phyloP scores from a whole-genome alignment of 257 asterid genomes.

The Gentiana straminea region DNA sequence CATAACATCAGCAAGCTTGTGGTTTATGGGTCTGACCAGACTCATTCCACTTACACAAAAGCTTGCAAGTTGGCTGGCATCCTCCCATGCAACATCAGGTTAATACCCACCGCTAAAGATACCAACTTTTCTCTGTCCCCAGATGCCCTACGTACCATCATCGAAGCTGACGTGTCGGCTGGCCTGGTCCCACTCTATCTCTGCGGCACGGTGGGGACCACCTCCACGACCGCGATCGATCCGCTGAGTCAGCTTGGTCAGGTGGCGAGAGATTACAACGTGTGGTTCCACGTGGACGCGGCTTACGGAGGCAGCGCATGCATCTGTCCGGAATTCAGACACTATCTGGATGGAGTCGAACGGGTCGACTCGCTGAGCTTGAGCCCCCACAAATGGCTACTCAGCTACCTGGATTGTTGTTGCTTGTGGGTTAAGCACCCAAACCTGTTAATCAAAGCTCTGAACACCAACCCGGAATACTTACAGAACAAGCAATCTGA shows the following conservation, averaged over 20 bases:
- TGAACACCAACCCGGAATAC: conserved; percentile 25
- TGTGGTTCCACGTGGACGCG: conserved; percentile 29
- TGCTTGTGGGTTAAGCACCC: conserved; percentile 25
- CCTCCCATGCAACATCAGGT: conserved; percentile 20
- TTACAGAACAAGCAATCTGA: conserved; percentile 15
- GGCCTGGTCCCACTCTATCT: conserved; percentile 24
- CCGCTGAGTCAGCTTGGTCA: conserved; percentile 11
- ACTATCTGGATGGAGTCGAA: conserved; percentile 18
- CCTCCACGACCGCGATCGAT: conserved; percentile 20
- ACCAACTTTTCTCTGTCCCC: conserved; percentile 18
- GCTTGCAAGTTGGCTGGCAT: conserved; percentile 26
- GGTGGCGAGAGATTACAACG: conserved; percentile 6
- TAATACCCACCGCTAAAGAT: conserved; percentile 9
- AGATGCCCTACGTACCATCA: background rate
- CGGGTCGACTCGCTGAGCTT: conserved; percentile 21
- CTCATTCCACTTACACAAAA: conserved; percentile 20
- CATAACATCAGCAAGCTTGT: conserved; percentile 14
- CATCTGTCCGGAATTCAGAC: conserved; percentile 27
- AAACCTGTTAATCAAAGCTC: conserved; percentile 9
- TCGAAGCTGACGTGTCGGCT: conserved; percentile 15
- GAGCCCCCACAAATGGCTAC: conserved; percentile 27
- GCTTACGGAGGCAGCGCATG: conserved; percentile 27
- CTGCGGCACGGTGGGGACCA: conserved; percentile 25
- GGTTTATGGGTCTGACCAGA: conserved; percentile 22
- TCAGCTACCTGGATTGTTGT: conserved; percentile 24